Conservation (phyloP, 495 filamentous ascomycete species). For the Aspergillus haitiensis region DNA sequence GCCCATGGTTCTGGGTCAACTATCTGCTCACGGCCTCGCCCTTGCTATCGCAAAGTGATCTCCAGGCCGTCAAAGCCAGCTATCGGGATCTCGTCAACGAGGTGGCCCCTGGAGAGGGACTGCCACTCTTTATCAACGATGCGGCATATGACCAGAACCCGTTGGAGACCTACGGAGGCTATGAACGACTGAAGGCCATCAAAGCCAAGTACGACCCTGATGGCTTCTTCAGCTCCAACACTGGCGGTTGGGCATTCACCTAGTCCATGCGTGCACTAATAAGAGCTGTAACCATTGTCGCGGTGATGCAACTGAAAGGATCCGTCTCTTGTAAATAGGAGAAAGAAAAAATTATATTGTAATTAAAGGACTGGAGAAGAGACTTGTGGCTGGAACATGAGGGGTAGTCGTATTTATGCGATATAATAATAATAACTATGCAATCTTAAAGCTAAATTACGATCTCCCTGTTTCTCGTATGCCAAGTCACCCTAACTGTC, state of each 20-base stretch:
- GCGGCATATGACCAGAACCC: constrained; percentile 13
- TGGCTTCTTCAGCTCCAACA: constrained; percentile 7
- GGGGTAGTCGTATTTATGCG: too few species aligned
- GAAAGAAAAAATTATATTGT: too few species aligned
- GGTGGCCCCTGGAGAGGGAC: constrained; percentile 4
- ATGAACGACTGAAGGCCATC: constrained; percentile 15
- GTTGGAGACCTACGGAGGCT: constrained; percentile 13
- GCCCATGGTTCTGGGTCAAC: constrained; percentile 16
- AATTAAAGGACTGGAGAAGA: too few species aligned
- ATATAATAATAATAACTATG: too few species aligned
- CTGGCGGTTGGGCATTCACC: constrained; percentile 12
- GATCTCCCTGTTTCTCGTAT: too few species aligned
- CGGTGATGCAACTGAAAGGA: too few species aligned
- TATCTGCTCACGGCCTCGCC: constrained; percentile 18
- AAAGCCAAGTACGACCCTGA: constrained; percentile 12
- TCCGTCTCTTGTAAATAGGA: too few species aligned
- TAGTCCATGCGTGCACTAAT: neutral
- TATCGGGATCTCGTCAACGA: constrained; percentile 8
- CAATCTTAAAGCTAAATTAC: too few species aligned
- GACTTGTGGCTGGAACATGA: too few species aligned
- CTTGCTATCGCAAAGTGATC: neutral
- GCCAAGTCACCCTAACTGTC: too few species aligned
- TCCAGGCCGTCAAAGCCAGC: constrained; percentile 1
- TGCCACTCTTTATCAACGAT: constrained; percentile 18
- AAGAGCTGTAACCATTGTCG: too few species aligned